These are phyloP conservation scores for Herpetospermum pedunculosum DNA, from an alignment of 306 rosid genomes.

Conservation along the genomic window DNA sequence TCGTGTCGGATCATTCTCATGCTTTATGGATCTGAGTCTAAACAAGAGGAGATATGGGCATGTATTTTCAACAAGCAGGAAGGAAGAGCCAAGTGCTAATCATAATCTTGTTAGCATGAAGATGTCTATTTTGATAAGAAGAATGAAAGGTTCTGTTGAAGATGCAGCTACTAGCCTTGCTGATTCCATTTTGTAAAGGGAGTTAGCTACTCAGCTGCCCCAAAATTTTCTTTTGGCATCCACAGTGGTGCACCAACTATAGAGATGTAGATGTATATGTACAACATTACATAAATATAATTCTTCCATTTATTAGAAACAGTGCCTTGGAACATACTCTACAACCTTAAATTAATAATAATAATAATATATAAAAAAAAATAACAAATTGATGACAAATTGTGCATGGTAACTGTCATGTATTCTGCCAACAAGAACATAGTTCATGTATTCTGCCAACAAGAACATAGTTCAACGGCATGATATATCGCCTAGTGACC, in stretches of 20 bases:
- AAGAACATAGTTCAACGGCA: too few relatives aligned
- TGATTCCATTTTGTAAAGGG: conserved; percentile 6
- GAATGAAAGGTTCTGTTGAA: background rate
- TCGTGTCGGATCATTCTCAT: background rate
- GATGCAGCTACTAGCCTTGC: background rate
- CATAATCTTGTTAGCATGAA: conserved; percentile 5
- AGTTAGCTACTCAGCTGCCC: conserved; percentile 4
- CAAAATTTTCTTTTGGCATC: background rate
- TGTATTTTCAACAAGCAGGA: background rate
- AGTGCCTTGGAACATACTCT: background rate
- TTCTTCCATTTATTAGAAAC: background rate
- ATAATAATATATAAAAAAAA: too few relatives aligned
- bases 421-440: too few relatives aligned
- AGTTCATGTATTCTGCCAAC: too few relatives aligned
- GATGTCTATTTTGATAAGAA: background rate
- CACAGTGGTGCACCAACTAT: background rate
- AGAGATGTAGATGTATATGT: background rate
- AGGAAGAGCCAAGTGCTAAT: background rate
- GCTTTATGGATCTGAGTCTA: background rate
- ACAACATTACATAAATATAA: conserved; percentile 1
- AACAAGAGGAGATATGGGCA: background rate
- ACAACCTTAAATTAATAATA: too few relatives aligned
- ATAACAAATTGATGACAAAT: too few relatives aligned
- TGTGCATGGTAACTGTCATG: too few relatives aligned
- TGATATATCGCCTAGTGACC: too few relatives aligned